These are phyloP conservation scores for Zymoseptoria passerinii DNA, from an alignment of 2,329 filamentous ascomycete species.

Conservation along the genomic window DNA sequence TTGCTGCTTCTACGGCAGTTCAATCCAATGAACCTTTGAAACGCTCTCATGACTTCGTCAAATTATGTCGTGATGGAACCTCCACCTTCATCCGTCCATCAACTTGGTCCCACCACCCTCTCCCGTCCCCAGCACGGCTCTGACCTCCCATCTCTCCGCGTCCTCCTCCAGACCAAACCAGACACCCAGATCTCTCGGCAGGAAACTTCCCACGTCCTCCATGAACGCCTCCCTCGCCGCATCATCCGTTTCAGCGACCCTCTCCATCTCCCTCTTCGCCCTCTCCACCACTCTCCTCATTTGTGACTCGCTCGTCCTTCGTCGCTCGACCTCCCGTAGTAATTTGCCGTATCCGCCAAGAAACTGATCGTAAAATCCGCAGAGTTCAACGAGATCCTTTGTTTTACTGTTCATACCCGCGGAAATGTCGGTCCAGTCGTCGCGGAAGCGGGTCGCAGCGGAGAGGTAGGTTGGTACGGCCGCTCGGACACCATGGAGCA, in stretches of 20 bases:
- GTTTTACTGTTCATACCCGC: constrained; percentile 60
- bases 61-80: background rate
- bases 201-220: constrained; percentile 71
- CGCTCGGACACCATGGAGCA: constrained; percentile 59
- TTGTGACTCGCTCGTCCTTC: constrained; percentile 63
- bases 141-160: constrained; percentile 19
- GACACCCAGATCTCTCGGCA: constrained; percentile 47
- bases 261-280: constrained; percentile 67
- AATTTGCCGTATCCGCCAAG: constrained; percentile 74
- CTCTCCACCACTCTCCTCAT: constrained; percentile 68
- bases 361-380: constrained; percentile 81
- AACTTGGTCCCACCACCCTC: background rate
- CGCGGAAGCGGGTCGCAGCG: constrained; percentile 55
- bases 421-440: constrained; percentile 65
- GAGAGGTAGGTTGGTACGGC: constrained; percentile 58
- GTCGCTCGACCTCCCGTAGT: constrained; percentile 72
- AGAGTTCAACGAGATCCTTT: constrained; percentile 66
- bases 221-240: constrained; percentile 69
- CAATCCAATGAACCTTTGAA: no score
- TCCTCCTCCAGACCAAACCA: constrained; percentile 22
- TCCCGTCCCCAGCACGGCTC: background rate
- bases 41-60: background rate
- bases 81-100: background rate
- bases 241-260: constrained; percentile 59
- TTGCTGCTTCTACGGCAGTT: background rate